Percentiles rank a stretch among this genome's conserved stretches.
phyloP scores from a whole-genome alignment of 2,329 filamentous ascomycete genomes.

The Magnaporthiopsis incrustans region DNA sequence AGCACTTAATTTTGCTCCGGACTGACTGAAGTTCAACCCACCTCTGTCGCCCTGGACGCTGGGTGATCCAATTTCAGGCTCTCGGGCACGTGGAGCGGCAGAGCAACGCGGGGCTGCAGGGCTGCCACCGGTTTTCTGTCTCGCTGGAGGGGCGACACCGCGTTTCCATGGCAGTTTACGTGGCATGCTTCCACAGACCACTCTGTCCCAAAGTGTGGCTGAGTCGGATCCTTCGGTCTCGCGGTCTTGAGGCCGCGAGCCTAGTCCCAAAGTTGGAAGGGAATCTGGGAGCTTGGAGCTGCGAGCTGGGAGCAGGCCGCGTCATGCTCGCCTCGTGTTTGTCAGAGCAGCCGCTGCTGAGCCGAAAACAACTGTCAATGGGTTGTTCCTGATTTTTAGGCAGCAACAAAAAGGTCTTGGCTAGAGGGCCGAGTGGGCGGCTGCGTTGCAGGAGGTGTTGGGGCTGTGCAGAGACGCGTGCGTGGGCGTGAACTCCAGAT shows the following conservation, averaged over 20 bases:
- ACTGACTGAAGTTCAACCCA: background rate
- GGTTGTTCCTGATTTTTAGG: background rate
- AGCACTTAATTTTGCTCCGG: background rate
- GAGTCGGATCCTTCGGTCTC: background rate
- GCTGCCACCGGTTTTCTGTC: background rate
- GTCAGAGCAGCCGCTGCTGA: background rate
- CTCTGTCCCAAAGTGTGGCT: background rate
- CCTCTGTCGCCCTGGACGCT: background rate
- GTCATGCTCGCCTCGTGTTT: background rate
- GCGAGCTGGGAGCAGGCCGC: background rate
- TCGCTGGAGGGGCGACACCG: background rate
- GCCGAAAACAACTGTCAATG: background rate
- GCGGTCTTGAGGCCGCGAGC: background rate
- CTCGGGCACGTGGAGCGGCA: background rate
- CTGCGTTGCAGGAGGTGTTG: background rate
- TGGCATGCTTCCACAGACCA: conserved; percentile 10
- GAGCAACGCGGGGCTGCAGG: no score
- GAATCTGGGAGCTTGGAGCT: background rate
- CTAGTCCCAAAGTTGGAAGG: background rate
- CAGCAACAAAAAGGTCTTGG: background rate
- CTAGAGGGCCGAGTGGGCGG: background rate
- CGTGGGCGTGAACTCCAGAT: background rate
- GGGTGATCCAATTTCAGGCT: no score
- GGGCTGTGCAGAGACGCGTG: background rate
- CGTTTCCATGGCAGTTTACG: conserved; percentile 16